Base-by-base conservation (phyloP, 2,329 filamentous ascomycete genomes). In the Pyrenophora teres region DNA sequence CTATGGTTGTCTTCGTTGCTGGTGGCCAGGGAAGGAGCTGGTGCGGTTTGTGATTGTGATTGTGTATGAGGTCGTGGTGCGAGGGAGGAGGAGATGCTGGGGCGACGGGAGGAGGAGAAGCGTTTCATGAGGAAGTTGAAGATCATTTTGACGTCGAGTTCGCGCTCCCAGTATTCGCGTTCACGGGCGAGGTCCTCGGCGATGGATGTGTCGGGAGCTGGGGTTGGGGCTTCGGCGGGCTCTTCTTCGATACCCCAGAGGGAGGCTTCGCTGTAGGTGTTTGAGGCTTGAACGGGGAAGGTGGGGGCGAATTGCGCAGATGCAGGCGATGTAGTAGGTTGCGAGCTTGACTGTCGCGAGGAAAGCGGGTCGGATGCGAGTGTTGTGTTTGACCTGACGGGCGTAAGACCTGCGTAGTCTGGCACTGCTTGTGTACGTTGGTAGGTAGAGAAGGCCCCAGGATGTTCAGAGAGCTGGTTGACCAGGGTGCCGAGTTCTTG, bases 71-170 rank as follows among this genome's bases (percentile, higher is more conserved):
- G 10, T 21, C 19, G 19, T 50, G 56, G 40, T 7, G 46, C 41
- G 18, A 56, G 60, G 1, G 65, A 67, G 30, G 64, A 67, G 30
- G 64, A 64, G 6, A 58, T 57, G 40, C 60, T 70, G 8, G 68
- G 59, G n/a, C 70, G 67, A 10, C 68, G 64, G 3, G 71, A 73
- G 2, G 71, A 71, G 51, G 71, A 71, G 52, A 74, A 75, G 31
- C 72, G 71, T 37, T 65, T 67, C 16, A 73, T 62, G 8, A 75
- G 63, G 36, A 74, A 97, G 41, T 87, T 86, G 77, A 97, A 97
- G 30, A 97, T 89, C 71, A 96, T 88, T 69, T 89, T 89, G 59
- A 97, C 84, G 67, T 97, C 92, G 4, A 97, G 82, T 46, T 96
- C 90, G 54, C 88, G 87, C 74, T 97, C 92, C 94, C 94, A 99